Conservation (phyloP, 1,284 basidiomycete genomes). For the Trichosporon sp. region DNA sequence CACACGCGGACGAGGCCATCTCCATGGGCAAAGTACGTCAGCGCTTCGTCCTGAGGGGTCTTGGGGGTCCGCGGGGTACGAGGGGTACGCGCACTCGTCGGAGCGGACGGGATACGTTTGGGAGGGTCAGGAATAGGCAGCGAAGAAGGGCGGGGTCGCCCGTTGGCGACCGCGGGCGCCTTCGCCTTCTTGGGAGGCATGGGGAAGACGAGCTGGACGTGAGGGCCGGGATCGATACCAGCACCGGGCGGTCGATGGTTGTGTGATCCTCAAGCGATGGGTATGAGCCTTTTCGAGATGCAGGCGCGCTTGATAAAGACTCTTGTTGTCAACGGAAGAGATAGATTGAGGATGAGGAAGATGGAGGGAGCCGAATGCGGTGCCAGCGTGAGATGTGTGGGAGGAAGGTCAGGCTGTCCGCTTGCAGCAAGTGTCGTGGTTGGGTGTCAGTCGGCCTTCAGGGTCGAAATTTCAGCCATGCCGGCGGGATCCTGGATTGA, state of each 20-base stretch:
- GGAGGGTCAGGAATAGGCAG: slow-evolving; percentile 6
- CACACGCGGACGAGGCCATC: slow-evolving; percentile 71
- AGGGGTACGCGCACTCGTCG: slow-evolving; percentile 6
- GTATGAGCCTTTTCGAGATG: not conserved
- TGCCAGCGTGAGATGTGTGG: not conserved
- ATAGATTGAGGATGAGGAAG: not conserved
- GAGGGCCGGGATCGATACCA: too few species aligned
- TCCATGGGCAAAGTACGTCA: slow-evolving; percentile 66
- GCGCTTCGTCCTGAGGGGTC: slow-evolving; percentile 84
- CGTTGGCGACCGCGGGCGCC: not conserved
- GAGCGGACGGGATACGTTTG: not conserved
- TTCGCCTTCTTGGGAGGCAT: not conserved
- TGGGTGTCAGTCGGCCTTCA: not conserved
- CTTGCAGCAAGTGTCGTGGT: not conserved
- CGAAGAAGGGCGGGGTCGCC: slow-evolving; percentile 10
- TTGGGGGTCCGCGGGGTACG: slow-evolving; percentile 60
- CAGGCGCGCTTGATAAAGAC: not conserved
- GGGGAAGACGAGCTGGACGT: not conserved
- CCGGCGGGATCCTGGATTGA: not conserved
- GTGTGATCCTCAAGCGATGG: slow-evolving; percentile 1
- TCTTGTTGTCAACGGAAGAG: not conserved
- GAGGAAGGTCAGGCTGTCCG: not conserved
- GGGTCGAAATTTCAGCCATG: not conserved
- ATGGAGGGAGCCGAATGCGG: not conserved
- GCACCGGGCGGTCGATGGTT: not conserved